A percentile compares a stretch with the other conserved stretches of the same genome.
Evolutionary conservation across 495 filamentous ascomycete genomes (phyloP).

Genomic region (Immersiella caudata): DNA sequence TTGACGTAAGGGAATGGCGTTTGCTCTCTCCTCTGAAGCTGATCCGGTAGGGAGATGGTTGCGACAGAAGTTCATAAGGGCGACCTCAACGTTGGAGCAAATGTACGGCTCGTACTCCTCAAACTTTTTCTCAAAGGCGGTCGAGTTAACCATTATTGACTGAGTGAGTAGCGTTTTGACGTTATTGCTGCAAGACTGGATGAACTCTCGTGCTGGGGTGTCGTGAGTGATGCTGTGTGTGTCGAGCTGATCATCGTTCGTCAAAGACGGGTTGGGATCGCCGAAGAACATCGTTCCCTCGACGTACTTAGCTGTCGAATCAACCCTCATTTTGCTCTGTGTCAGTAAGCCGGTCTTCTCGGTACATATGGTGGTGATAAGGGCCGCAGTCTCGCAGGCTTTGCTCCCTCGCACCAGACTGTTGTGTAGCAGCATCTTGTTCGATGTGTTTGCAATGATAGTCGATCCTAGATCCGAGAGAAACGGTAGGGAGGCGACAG

Average conservation of each 20-base stretch:
- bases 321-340: conserved; percentile 88
- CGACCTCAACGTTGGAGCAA: conserved; percentile 89
- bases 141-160: conserved; percentile 83
- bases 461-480: conserved; percentile 92
- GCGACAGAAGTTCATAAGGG: conserved; percentile 72
- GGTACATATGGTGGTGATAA: conserved; percentile 92
- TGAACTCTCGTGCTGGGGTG: conserved; percentile 33
- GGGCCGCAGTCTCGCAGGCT: conserved; percentile 97
- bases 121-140: conserved; percentile 81
- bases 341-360: conserved; percentile 96
- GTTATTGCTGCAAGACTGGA: conserved; percentile 54
- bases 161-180: conserved; percentile 69
- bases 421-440: conserved; percentile 87
- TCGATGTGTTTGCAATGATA: conserved; percentile 73
- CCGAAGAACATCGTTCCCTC: conserved; percentile 68
- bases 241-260: conserved; percentile 19
- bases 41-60: conserved; percentile 73
- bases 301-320: conserved; percentile 80
- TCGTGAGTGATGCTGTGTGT: conserved; percentile 48
- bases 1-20: too few species aligned
- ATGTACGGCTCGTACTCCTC: conserved; percentile 74
- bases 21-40: conserved; percentile 67
- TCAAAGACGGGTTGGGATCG: conserved; percentile 38
- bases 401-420: conserved; percentile 87
- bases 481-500: conserved; percentile 96